Evolutionary conservation across 768 basidiomycete species (phyloP).

Genomic region (Melanogaster broomeanus): DNA sequence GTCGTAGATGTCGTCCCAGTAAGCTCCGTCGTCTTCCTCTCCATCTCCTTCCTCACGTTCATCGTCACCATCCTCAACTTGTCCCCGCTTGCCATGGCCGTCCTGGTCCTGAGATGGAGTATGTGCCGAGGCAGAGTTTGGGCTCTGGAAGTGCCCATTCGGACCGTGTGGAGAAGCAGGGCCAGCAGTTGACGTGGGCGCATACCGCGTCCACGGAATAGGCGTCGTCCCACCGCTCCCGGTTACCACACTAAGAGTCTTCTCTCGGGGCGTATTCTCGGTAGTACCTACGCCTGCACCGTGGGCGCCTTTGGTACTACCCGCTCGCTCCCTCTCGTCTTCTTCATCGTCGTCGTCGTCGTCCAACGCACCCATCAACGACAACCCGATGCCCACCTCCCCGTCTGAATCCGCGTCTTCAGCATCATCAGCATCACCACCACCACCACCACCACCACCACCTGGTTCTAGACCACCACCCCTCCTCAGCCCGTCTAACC

Average conservation of each 20-base stretch:
- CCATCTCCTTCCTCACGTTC: slow-evolving; percentile 17
- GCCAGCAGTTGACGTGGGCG: slow-evolving; percentile 23
- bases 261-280: slow-evolving; percentile 1
- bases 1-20: slow-evolving; percentile 84
- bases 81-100: not conserved
- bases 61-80: slow-evolving; percentile 11
- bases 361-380: slow-evolving; percentile 55
- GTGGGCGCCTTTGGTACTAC: slow-evolving; percentile 1
- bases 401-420: slow-evolving; percentile 51
- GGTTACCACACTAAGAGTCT: not conserved
- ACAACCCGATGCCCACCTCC: slow-evolving; percentile 68
- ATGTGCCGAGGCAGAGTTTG: not conserved
- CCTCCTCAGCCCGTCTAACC: not conserved
- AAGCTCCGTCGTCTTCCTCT: slow-evolving; percentile 33
- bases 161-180: not conserved
- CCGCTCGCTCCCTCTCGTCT: slow-evolving; percentile 3
- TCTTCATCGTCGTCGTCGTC: slow-evolving; percentile 15
- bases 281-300: slow-evolving; percentile 2
- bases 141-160: not conserved
- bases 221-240: slow-evolving; percentile 9
- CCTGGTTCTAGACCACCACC: not conserved
- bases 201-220: slow-evolving; percentile 31
- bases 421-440: not conserved
- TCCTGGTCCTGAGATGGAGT: not conserved
- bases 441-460: not conserved